Percentiles rank a stretch among this genome's conserved stretches.
phyloP scores from a whole-genome alignment of 768 basidiomycete genomes.

The Gloeophyllum trabeum region DNA sequence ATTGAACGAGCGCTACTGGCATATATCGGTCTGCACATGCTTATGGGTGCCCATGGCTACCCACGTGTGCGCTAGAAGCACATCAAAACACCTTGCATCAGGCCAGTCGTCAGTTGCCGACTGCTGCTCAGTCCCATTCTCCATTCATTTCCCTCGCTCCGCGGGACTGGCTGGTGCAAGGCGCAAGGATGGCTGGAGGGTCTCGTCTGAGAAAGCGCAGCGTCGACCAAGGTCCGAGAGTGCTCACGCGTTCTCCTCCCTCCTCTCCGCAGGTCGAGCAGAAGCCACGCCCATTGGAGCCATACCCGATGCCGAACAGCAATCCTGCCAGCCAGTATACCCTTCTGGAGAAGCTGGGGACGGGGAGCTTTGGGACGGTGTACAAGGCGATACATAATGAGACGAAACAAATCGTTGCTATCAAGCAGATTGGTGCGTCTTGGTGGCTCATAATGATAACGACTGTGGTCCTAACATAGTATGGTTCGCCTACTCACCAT shows the following conservation, averaged over 20 bases:
- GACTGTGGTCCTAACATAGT: not conserved
- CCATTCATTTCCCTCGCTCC: too few relatives aligned
- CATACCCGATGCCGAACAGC: slow-evolving; percentile 58
- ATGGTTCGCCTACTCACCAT: not conserved
- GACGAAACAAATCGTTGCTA: slow-evolving; percentile 89
- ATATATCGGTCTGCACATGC: too few relatives aligned
- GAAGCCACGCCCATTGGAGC: slow-evolving; percentile 34
- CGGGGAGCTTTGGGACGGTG: slow-evolving; percentile 92
- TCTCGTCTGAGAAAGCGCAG: slow-evolving; percentile 33
- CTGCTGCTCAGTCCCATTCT: too few relatives aligned
- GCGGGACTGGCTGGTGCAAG: too few relatives aligned
- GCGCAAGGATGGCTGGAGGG: slow-evolving; percentile 32
- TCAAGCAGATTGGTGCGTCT: slow-evolving; percentile 89
- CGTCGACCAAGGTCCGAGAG: slow-evolving; percentile 20
- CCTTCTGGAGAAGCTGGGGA: slow-evolving; percentile 91
- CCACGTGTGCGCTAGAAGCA: not conserved
- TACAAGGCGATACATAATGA: slow-evolving; percentile 97
- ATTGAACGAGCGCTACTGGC: not conserved
- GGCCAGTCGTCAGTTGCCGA: not conserved
- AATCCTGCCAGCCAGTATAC: slow-evolving; percentile 90
- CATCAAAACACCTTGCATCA: too few relatives aligned
- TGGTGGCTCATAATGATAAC: too few relatives aligned
- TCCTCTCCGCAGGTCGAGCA: slow-evolving; percentile 29
- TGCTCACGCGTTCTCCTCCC: slow-evolving; percentile 33
- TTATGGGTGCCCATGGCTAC: not conserved